These are phyloP conservation scores for Collybia nuda DNA, from an alignment of 768 basidiomycete genomes.

Conservation along the genomic window DNA sequence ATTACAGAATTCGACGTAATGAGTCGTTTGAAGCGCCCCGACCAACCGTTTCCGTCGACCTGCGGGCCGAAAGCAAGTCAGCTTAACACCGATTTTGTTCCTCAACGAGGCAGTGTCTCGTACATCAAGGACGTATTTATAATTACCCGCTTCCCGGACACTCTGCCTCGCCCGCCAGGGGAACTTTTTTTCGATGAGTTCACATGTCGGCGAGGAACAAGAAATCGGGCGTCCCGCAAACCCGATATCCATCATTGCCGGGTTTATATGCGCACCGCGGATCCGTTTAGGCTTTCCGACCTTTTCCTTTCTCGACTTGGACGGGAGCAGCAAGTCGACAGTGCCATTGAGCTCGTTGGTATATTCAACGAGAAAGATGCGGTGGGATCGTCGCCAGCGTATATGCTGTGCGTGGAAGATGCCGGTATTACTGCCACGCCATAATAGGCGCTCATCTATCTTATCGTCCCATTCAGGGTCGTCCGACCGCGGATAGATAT, in stretches of 20 bases:
- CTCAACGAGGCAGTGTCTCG: conserved; percentile 16
- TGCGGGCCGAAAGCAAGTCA: conserved; percentile 14
- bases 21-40: conserved; percentile 65
- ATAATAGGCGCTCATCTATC: conserved; percentile 57
- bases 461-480: conserved; percentile 70
- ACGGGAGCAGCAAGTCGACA: conserved; percentile 34
- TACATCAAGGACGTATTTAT: conserved; percentile 63
- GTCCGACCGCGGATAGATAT: conserved; percentile 36
- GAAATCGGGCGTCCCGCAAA: conserved; percentile 44
- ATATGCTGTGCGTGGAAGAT: conserved; percentile 39
- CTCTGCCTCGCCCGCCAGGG: conserved; percentile 47
- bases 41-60: conserved; percentile 71
- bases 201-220: conserved; percentile 46
- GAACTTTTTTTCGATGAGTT: conserved; percentile 42
- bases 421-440: conserved; percentile 79
- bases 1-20: conserved; percentile 62
- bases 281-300: conserved; percentile 33
- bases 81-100: not conserved
- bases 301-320: conserved; percentile 18
- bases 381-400: conserved; percentile 51
- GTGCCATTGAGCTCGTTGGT: conserved; percentile 42
- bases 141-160: conserved; percentile 48
- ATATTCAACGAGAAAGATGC: conserved; percentile 44
- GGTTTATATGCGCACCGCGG: conserved; percentile 42
- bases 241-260: conserved; percentile 61